These are phyloP conservation scores for Daldinia loculata DNA, from an alignment of 495 filamentous ascomycete species.

Conservation along the genomic window DNA sequence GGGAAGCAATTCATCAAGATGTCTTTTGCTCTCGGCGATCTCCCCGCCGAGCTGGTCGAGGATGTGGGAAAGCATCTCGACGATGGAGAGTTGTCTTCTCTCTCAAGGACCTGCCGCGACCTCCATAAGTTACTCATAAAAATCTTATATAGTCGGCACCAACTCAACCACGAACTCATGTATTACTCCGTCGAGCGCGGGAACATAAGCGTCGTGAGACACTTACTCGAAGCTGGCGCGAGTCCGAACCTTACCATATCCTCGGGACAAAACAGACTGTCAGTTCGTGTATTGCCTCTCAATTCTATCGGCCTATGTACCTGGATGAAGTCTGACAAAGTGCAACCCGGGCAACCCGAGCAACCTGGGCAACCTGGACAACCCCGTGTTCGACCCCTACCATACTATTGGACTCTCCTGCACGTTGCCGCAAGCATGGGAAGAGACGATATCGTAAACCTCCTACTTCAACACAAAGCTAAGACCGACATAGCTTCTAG, in stretches of 20 bases:
- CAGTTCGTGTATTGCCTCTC: neutral
- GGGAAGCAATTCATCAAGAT: conserved; percentile 1
- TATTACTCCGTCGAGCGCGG: conserved; percentile 28
- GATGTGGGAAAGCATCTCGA: conserved; percentile 5
- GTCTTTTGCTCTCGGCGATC: conserved; percentile 4
- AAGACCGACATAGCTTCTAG: conserved; percentile 33
- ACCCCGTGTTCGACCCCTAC: no score
- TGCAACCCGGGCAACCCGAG: no score
- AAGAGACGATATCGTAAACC: conserved; percentile 43
- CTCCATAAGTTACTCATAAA: conserved; percentile 10
- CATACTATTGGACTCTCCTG: conserved; percentile 42
- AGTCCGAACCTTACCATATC: conserved; percentile 12
- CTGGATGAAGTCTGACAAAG: no score
- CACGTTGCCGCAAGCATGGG: conserved; percentile 50
- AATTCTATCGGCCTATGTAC: no score
- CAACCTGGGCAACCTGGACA: neutral
- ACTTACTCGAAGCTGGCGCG: conserved; percentile 21
- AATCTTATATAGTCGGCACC: conserved; percentile 9
- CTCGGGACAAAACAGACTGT: neutral
- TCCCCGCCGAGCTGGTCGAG: conserved; percentile 23
- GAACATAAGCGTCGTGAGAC: conserved; percentile 11
- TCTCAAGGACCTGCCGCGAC: conserved; percentile 26
- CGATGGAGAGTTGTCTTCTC: conserved; percentile 19
- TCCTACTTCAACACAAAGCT: conserved; percentile 47
- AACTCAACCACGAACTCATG: conserved; percentile 8